Base-by-base conservation (phyloP, 352 stramenopile genomes). In the Blastocystis sp. region DNA sequence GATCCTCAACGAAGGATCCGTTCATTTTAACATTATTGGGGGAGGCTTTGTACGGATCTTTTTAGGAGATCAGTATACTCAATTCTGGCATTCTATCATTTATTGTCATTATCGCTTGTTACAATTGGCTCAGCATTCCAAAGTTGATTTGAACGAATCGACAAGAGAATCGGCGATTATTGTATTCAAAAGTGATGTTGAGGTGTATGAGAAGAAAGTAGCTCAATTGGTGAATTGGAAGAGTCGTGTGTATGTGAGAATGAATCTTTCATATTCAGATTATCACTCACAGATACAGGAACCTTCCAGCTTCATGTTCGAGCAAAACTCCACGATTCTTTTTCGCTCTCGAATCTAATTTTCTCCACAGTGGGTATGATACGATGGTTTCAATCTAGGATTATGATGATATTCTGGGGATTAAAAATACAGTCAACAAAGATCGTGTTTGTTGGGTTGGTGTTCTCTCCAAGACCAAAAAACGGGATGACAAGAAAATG, bases 71-170 rank as follows among this genome's bases (percentile, higher is more conserved):
- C n/a, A 63, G n/a, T 27, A 63, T 11, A 63, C 6, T 11, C n/a
- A 63, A 27, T 35, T 63, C 6, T 63, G 56, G 56, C 29, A 63
- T 35, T 35, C n/a, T 35, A 11, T 63, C 56, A 11, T 63, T 35
- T 63, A 63, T 63, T 63, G 56, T 11, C 56, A 63, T 35, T 63
- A 63, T 35, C 56, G 56, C 56, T 35, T 63, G n/a, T 35, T 63
- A 35, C 56, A 63, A 11, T 35, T 63, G 6, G n/a, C 39, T 2
- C 39, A 46, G 9, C 39, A 46, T 9, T 46, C 39, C 9, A 46
- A 46, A 46, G 39, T 35, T 63, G n/a, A 27, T 35, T 27, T 35
- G 3, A 35, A 35, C 56, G 56, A 63, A 27, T 35, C 56, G 6
- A 11, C 56, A 27, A 35, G n/a, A 35, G 29, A 63, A 63, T 35